phyloP scores from a whole-genome alignment of 2,329 filamentous ascomycete genomes.

The Neoarthrinium moseri region DNA sequence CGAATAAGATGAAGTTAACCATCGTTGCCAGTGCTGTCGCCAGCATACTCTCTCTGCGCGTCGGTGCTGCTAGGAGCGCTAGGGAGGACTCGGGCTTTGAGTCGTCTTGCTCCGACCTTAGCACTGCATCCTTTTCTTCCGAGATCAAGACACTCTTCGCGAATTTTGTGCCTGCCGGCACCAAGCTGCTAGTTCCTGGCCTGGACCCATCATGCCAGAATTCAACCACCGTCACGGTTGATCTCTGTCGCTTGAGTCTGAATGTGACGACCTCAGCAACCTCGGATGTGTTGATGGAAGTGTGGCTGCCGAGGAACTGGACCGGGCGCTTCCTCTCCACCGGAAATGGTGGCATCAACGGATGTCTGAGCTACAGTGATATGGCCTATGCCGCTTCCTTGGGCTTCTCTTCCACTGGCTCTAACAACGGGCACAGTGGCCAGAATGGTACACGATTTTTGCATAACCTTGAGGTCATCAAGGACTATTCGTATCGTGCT shows the following conservation, averaged over 20 bases:
- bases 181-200: constrained; percentile 4
- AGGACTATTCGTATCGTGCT: constrained; percentile 11
- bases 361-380: constrained; percentile 26
- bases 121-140: not conserved
- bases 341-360: constrained; percentile 9
- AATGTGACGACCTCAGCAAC: constrained; percentile 24
- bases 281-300: constrained; percentile 35
- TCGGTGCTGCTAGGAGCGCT: not conserved
- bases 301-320: constrained; percentile 47
- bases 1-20: not conserved
- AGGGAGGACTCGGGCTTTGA: not conserved
- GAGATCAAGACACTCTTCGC: not conserved
- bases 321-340: constrained; percentile 42
- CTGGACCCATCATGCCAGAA: constrained; percentile 27
- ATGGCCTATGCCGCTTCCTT: constrained; percentile 38
- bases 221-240: constrained; percentile 12
- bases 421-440: constrained; percentile 13
- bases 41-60: not conserved
- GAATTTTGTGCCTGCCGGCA: constrained; percentile 7
- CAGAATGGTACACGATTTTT: constrained; percentile 5
- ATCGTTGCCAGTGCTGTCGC: not conserved
- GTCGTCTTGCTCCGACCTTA: not conserved
- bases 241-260: constrained; percentile 26
- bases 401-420: constrained; percentile 9
- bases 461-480: constrained; percentile 8